Percentiles rank a stretch among this genome's conserved stretches.
Conservation (phyloP, 257 asterid species). For the Linaria vulgaris region DNA sequence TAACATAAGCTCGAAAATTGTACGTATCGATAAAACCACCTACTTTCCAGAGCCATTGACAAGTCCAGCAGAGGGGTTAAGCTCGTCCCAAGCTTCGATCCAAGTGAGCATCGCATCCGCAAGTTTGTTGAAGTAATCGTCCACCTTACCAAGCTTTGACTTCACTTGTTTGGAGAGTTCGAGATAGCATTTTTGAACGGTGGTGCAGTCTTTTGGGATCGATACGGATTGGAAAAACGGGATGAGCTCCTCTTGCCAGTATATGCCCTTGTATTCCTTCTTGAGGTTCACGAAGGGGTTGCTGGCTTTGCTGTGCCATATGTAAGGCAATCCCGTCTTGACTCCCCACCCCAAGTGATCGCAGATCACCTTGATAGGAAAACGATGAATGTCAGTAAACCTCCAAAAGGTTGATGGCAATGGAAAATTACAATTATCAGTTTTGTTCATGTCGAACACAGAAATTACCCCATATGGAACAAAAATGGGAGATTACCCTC, state of each 20-base stretch:
- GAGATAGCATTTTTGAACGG: constrained; percentile 47
- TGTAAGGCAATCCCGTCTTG: constrained; percentile 51
- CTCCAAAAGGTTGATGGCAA: background rate
- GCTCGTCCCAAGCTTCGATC: constrained; percentile 54
- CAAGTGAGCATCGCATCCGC: constrained; percentile 48
- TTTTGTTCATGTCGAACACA: too few relatives aligned
- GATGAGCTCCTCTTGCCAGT: constrained; percentile 56
- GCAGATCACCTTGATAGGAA: constrained; percentile 35
- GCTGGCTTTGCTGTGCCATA: constrained; percentile 63
- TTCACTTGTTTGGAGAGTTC: constrained; percentile 50
- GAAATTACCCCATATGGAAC: too few relatives aligned
- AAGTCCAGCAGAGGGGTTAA: constrained; percentile 31
- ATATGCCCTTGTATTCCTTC: constrained; percentile 58
- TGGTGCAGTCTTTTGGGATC: constrained; percentile 45
- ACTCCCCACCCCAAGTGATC: constrained; percentile 52
- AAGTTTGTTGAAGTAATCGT: constrained; percentile 46
- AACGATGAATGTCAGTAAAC: background rate
- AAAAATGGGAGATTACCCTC: too few relatives aligned
- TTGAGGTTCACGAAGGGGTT: constrained; percentile 47
- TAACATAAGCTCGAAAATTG: background rate
- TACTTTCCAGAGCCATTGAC: constrained; percentile 31
- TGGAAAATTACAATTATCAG: too few relatives aligned
- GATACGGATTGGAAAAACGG: constrained; percentile 44
- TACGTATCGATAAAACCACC: background rate
- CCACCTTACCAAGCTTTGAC: constrained; percentile 47